Base-by-base conservation (phyloP, 1,139 yeast genomes). In the Pichia kudriavzevii region DNA sequence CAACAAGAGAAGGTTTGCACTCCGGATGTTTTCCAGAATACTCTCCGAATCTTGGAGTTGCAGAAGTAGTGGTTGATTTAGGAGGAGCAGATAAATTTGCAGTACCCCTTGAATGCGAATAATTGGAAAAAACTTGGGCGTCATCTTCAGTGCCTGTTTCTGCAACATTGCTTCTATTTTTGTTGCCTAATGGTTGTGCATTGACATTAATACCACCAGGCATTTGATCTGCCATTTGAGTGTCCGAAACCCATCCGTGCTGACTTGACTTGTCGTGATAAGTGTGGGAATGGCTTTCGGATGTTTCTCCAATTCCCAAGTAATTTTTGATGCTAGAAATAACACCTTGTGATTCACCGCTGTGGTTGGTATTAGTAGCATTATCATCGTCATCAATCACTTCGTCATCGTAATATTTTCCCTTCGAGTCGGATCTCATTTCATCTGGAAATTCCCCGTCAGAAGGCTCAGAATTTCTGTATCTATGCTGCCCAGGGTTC, bases 131-230 rank as follows among this genome's bases (percentile, higher is more conserved):
- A 20, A 20, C 9, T 8, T 20, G 9, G 7, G 7, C 10, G 10
- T 20, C 10, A 20, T 20, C 22, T 20, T 20, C 10, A 8, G 10
- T 8, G 10, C 22, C 22, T 8, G 7, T 20, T 20, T 20, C 22
- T 20, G 7, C 22, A 8, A 20, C 9, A 20, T 20, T 10, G 9
- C 8, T 20, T 8, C 22, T 10, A 20, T 20, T 20, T 10, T n/a
- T 17, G n/a, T 21, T 22, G 16, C 21, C 21, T 18, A 15, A 22
- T 22, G 22, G 26, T 5, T 22, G 26, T 16, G 22, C 26, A 4
- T 22, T 22, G 5, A 16, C 11, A 20, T 28, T 14, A 4, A 14
- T 30, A 17, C 31, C 35, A 32, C 40, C 44, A 11, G 41, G 44
- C 31, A 36, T 28, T 8, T 30, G 20, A 7, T 5, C 8, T 8